Evolutionary conservation across 2,329 filamentous ascomycete species (phyloP).

Genomic region (Pleomassaria siparia): DNA sequence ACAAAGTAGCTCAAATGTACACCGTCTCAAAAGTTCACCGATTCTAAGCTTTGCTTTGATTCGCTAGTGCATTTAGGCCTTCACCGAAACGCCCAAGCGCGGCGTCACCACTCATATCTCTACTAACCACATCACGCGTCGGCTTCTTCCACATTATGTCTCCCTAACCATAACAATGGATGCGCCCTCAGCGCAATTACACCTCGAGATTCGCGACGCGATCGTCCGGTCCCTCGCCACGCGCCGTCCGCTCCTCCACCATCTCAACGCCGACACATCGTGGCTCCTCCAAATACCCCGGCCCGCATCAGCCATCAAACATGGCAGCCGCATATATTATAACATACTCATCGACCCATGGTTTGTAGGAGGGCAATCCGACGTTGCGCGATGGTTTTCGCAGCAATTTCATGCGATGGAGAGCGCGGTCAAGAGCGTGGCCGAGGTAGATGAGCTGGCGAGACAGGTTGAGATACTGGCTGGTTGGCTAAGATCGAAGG

Average conservation of each 20-base stretch:
- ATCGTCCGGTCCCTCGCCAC: conserved; percentile 44
- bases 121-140: background rate
- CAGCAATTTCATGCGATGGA: conserved; percentile 63
- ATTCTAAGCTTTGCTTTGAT: no score
- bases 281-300: conserved; percentile 68
- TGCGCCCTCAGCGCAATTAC: conserved; percentile 43
- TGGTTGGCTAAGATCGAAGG: conserved; percentile 27
- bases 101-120: background rate
- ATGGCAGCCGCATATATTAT: conserved; percentile 56
- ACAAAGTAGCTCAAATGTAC: background rate
- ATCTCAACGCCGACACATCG: conserved; percentile 67
- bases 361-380: conserved; percentile 63
- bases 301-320: conserved; percentile 47
- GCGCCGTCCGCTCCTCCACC: conserved; percentile 59
- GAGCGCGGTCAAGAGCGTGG: conserved; percentile 57
- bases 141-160: conserved; percentile 16
- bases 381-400: conserved; percentile 66
- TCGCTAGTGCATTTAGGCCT: background rate
- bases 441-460: conserved; percentile 57
- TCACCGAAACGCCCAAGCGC: background rate
- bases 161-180: conserved; percentile 31
- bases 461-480: conserved; percentile 51
- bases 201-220: conserved; percentile 46
- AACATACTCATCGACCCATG: conserved; percentile 69
- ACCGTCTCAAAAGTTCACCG: background rate